Conservation (phyloP, 257 asterid genomes). For the Mentha longifolia region DNA sequence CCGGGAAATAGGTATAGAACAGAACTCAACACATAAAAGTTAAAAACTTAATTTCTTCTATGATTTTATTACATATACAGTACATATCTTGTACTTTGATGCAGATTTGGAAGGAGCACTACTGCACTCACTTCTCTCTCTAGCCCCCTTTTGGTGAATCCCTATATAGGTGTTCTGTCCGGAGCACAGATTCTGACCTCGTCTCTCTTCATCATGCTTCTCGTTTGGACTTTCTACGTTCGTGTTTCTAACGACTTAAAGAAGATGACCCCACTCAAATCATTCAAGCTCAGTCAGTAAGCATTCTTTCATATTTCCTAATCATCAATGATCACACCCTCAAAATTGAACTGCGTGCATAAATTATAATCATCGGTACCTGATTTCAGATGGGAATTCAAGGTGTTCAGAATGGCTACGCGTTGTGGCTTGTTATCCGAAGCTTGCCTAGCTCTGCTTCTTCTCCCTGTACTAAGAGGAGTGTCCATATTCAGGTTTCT, state of each 20-base stretch:
- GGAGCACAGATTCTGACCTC: constrained; percentile 65
- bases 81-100: not conserved
- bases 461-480: constrained; percentile 77
- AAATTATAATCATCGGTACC: constrained; percentile 21
- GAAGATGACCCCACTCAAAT: constrained; percentile 60
- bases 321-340: not conserved
- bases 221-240: constrained; percentile 74
- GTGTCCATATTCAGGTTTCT: constrained; percentile 66
- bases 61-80: not conserved
- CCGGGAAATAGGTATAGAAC: constrained; percentile 46
- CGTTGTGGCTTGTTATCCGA: constrained; percentile 80
- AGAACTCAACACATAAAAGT: not conserved
- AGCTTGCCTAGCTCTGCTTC: constrained; percentile 85
- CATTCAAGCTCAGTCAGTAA: constrained; percentile 61
- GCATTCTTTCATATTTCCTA: constrained; percentile 30
- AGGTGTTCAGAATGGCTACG: constrained; percentile 57
- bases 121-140: constrained; percentile 47
- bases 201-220: constrained; percentile 55
- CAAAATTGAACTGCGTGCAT: not conserved
- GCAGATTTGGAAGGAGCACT: constrained; percentile 52
- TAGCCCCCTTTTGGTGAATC: constrained; percentile 57
- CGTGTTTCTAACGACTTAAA: constrained; percentile 77
- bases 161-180: constrained; percentile 55
- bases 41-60: not conserved
- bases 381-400: constrained; percentile 81